A percentile compares a stretch with the other conserved stretches of the same genome.
Evolutionary conservation across 176 grass and related monocot species (phyloP).

Genomic region (Oryza coarctata): DNA sequence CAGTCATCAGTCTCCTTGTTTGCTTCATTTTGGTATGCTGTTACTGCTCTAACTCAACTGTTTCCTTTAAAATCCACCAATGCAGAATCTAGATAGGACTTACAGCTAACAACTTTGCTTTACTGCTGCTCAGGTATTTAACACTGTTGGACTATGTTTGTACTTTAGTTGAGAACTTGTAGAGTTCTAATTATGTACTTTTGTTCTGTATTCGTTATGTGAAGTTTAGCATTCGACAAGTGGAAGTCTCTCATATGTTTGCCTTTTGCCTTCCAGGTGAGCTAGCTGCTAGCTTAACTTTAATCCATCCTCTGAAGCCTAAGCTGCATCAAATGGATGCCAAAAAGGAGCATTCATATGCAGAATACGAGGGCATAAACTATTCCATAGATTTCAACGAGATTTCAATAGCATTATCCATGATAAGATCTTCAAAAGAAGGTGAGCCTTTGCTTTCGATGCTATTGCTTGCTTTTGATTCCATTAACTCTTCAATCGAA

Average conservation of each 20-base stretch:
- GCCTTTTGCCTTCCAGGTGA: conserved; percentile 14
- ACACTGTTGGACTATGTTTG: neutral
- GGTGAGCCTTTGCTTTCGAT: conserved; percentile 30
- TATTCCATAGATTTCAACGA: conserved; percentile 7
- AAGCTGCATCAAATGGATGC: neutral
- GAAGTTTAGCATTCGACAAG: neutral
- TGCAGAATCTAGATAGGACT: neutral
- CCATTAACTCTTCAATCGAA: conserved; percentile 13
- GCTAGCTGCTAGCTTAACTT: neutral
- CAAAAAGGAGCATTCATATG: neutral
- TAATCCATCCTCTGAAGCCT: neutral
- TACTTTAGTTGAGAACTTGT: neutral
- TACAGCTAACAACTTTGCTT: neutral
- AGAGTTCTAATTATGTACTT: neutral
- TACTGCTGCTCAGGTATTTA: neutral
- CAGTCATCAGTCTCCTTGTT: neutral
- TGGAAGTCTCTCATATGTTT: neutral
- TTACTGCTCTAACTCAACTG: neutral
- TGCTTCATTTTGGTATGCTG: neutral
- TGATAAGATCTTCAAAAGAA: conserved; percentile 20
- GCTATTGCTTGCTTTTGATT: neutral
- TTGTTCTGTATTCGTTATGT: neutral
- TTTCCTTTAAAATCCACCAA: neutral
- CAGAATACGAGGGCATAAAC: neutral
- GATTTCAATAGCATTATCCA: conserved; percentile 5